A percentile compares a stretch with the other conserved stretches of the same genome.
Evolutionary conservation across 2,329 filamentous ascomycete species (phyloP).

Genomic region (Bimuria novae-zelandiae): DNA sequence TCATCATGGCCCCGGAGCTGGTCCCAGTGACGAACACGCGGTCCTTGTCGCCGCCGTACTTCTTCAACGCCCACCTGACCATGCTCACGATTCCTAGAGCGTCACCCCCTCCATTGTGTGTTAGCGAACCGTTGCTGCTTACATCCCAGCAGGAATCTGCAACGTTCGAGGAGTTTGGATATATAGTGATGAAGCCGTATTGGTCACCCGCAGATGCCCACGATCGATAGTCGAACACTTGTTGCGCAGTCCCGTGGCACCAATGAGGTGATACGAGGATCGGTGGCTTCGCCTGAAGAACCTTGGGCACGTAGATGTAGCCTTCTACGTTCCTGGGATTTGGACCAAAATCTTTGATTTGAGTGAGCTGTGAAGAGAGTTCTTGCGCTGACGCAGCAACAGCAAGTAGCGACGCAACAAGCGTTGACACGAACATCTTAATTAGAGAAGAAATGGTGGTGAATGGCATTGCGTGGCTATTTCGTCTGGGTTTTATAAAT

Average conservation of each 20-base stretch:
- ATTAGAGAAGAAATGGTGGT: not conserved
- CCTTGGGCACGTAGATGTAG: conserved; percentile 41
- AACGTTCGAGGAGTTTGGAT: conserved; percentile 34
- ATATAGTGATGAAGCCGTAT: conserved; percentile 44
- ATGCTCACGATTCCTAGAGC: conserved; percentile 40
- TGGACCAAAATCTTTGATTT: conserved; percentile 35
- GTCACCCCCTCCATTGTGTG: conserved; percentile 41
- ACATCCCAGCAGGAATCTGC: conserved; percentile 44
- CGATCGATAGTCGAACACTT: conserved; percentile 33
- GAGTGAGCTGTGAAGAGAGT: conserved; percentile 33
- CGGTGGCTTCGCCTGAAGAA: conserved; percentile 32
- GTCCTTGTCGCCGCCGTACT: conserved; percentile 33
- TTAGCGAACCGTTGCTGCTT: conserved; percentile 37
- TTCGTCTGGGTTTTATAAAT: too few species aligned
- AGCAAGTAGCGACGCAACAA: conserved; percentile 16
- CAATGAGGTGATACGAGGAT: conserved; percentile 41
- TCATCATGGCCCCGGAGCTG: conserved; percentile 45
- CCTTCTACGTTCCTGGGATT: conserved; percentile 41
- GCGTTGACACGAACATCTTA: conserved; percentile 9
- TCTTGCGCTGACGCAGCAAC: conserved; percentile 22
- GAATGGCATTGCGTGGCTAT: too few species aligned
- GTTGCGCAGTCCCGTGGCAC: conserved; percentile 39
- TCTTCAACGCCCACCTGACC: conserved; percentile 35
- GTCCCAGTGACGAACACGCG: conserved; percentile 42
- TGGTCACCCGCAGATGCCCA: conserved; percentile 37